Evolutionary conservation across 345 rosid species (phyloP), one percentile per base, ranked within the genome.

Genomic region (Hibiscus tridactylites): DNA sequence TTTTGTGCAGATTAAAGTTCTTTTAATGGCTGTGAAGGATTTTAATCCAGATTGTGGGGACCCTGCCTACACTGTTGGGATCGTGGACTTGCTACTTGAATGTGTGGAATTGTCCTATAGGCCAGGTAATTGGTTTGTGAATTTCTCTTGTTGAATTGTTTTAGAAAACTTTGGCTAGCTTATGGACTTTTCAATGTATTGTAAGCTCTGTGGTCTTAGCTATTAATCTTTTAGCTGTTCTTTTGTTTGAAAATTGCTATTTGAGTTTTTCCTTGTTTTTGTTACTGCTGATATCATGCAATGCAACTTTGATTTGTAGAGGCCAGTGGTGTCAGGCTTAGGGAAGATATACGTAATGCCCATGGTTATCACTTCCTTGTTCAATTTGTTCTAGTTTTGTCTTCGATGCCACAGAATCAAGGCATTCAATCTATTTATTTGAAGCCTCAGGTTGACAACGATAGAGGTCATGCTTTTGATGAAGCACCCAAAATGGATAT

Each of bases 351-450:
- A 82, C 99, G 82, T 71, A 95, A 95, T 79, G 99, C 99, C 80
- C 99, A 95, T 54, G 99, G 99, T 71, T 90, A 95, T 83, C 99
- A 91, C 77, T 95, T 95, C 83, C 98, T 95, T 81, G 99, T 91
- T 77, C 99, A 86, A 78, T 92, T 95, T 87, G 97, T 96, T 58
- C 79, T 95, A 78, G 82, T 85, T 73, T 83, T 95, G 26, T 88
- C 98, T 69, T 77, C 91, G 70, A 70, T 87, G 82, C 88, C 89
- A 73, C 87, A 78, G 79, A 83, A 70, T 67, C 86, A 73, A 78
- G 68, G 53, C 54, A 29, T 77, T 81, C 79, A 75, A 65, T 78
- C 82, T 67, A 49, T 80, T 62, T 64, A 79, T 85, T 75, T 71
- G 35, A 75, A 81, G 78, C 78, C 81, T 76, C 72, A 79, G 75